These are phyloP conservation scores for Lactarius vividus DNA, from an alignment of 768 basidiomycete species.

Conservation along the genomic window DNA sequence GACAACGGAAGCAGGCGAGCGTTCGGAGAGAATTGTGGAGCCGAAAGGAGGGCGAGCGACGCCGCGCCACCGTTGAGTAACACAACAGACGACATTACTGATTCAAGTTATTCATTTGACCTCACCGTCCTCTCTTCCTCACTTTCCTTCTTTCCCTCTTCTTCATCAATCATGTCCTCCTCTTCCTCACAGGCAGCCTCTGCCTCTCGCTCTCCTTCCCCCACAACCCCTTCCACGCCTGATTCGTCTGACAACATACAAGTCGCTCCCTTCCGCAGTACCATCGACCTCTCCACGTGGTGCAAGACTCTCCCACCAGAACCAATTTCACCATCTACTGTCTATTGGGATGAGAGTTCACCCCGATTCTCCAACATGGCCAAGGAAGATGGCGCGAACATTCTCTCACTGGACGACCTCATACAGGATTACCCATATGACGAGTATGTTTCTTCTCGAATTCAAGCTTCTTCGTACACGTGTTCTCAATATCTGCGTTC, in stretches of 20 bases:
- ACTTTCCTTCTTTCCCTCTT: not conserved
- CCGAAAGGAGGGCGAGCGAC: slow-evolving; percentile 1
- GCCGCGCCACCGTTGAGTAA: not conserved
- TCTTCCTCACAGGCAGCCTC: slow-evolving; percentile 46
- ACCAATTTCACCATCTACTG: slow-evolving; percentile 37
- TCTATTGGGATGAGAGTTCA: slow-evolving; percentile 44
- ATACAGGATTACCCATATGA: slow-evolving; percentile 74
- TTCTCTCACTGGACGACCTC: slow-evolving; percentile 69
- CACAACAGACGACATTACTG: not conserved
- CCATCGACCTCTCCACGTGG: slow-evolving; percentile 56
- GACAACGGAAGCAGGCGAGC: not conserved
- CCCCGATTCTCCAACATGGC: slow-evolving; percentile 39
- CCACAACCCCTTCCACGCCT: slow-evolving; percentile 65
- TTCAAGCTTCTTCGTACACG: slow-evolving; percentile 23
- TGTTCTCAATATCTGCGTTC: slow-evolving; percentile 23
- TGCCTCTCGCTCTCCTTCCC: slow-evolving; percentile 68
- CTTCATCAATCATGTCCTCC: slow-evolving; percentile 48
- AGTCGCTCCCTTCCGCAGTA: slow-evolving; percentile 50
- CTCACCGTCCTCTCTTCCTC: not conserved
- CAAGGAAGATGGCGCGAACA: slow-evolving; percentile 51
- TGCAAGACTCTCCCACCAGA: slow-evolving; percentile 48
- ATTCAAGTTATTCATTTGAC: not conserved
- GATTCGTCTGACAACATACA: slow-evolving; percentile 57
- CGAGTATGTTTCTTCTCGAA: slow-evolving; percentile 49
- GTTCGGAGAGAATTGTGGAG: slow-evolving; percentile 19